Percentiles rank a stretch among this genome's conserved stretches.
These are phyloP conservation scores for Periglandula ipomoeae DNA, from an alignment of 2,329 filamentous ascomycete genomes.

Conservation along the genomic window DNA sequence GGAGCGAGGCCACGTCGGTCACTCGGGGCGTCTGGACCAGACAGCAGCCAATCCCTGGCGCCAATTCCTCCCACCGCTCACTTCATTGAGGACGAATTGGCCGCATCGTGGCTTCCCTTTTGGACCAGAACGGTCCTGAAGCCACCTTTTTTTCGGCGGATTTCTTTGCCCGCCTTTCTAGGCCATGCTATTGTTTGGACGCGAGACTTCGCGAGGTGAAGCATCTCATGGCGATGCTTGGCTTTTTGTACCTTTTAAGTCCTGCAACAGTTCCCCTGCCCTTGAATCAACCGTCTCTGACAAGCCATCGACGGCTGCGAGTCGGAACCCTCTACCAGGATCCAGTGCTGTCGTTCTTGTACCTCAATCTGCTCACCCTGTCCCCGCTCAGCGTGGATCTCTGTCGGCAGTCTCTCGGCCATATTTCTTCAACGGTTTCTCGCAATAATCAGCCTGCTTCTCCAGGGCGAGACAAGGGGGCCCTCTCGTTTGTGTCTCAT, in stretches of 20 bases:
- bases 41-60: background rate
- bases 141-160: background rate
- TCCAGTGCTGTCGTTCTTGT: background rate
- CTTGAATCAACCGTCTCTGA: too few relatives aligned
- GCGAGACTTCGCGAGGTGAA: background rate
- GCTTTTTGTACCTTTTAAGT: background rate
- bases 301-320: too few relatives aligned
- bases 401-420: constrained; percentile 10
- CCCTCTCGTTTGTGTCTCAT: background rate
- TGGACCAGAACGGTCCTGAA: background rate
- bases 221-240: background rate
- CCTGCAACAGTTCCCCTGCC: background rate
- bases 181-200: background rate
- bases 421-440: constrained; percentile 4
- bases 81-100: too few relatives aligned
- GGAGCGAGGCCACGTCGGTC: too few relatives aligned
- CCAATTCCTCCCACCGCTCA: background rate
- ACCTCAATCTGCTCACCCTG: background rate
- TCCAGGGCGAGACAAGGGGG: constrained; percentile 1
- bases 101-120: background rate
- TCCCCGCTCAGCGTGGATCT: constrained; percentile 6
- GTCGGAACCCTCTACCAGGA: too few relatives aligned
- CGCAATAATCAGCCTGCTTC: background rate
- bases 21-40: too few relatives aligned
- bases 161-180: background rate